Base-by-base conservation (phyloP, 164 flowering plant species). In the Buxus sempervirens region DNA sequence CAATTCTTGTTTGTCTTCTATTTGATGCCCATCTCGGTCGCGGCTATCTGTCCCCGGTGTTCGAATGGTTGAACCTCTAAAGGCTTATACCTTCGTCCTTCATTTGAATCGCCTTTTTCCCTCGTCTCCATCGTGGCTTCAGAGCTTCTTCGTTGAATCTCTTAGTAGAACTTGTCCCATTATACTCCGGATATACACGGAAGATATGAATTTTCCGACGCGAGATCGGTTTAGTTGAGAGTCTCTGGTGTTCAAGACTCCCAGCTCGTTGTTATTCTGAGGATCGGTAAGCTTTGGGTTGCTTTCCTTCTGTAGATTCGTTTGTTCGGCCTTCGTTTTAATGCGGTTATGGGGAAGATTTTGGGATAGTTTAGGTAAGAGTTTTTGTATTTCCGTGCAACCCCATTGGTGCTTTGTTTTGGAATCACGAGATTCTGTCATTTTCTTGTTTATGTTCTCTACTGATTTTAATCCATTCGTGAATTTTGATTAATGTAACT, bases 21-120 rank as follows among this genome's bases (percentile, higher is more conserved):
- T 42, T 26, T 23, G 7, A 15, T 4, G 36, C 16, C 58, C 51
- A 2, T 26, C 6, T 0, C 32, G 45, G 32, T 64, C 60, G 62
- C 58, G 54, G 53, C 62, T 62, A 65, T 75, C 38, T 59, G 68
- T 61, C 60, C 54, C 60, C 53, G 66, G 72, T 22, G 54, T n/a
- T n/a, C n/a, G n/a, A n/a, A n/a, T n/a, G n/a, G n/a, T n/a, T n/a
- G n/a, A n/a, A n/a, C n/a, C n/a, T n/a, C n/a, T n/a, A n/a, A n/a
- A n/a, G n/a, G n/a, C n/a, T n/a, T n/a, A n/a, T n/a, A n/a, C n/a
- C n/a, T n/a, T n/a, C n/a, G n/a, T n/a, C n/a, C n/a, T n/a, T n/a
- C n/a, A n/a, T n/a, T n/a, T n/a, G n/a, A n/a, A n/a, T n/a, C n/a
- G 19, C 57, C 19, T n/a, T 24, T 8, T 19, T 54, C 19, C 22